Base-by-base conservation (phyloP, 371 early-diverging fungal genomes). In the Mucor sp. region DNA sequence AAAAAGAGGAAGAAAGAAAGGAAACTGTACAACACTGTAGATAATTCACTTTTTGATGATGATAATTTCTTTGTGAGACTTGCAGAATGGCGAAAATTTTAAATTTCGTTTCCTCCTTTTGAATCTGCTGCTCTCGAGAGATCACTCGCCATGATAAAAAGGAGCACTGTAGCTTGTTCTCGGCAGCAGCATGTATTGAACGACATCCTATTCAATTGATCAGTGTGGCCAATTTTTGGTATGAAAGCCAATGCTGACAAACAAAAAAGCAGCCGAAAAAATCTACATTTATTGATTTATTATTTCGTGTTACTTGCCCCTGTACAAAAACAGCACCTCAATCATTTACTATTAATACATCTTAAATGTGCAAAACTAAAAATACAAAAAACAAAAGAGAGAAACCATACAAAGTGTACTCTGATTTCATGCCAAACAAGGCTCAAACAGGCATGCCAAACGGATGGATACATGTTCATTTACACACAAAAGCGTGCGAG, bases 61-160 rank as follows among this genome's bases (percentile, higher is more conserved):
- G 48, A 47, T 61, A 62, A 48, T 63, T 55, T 63, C 63, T 39
- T 39, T 63, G 63, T 63, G 63, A 39, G 55, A 63, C 63, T 63
- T 35, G 63, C 53, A 63, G 53, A 39, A 55, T 39, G 12, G 48
- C 25, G 6, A 48, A 23, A 48, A 9, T 19, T 48, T 48, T 48
- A 25, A 23, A 48, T 21, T 48, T 48, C 7, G 11, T 25, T 48
- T 0, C 25, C 48, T 48, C n/a, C n/a, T 21, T 5, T 48, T 19
- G 48, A 14, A 11, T 14, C 14, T 4, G 11, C 11, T 37, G 19
- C 21, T 23, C 6, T 19, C 12, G 25, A 21, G 12, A 48, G 21
- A 21, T 23, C 21, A 25, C 9, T 48, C 23, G 48, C 9, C 11
- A 48, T 48, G n/a, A 48, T 11, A 37, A 37, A 23, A 48, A 12